Base-by-base conservation (phyloP, 345 rosid species). In the Physaria fendleri region DNA sequence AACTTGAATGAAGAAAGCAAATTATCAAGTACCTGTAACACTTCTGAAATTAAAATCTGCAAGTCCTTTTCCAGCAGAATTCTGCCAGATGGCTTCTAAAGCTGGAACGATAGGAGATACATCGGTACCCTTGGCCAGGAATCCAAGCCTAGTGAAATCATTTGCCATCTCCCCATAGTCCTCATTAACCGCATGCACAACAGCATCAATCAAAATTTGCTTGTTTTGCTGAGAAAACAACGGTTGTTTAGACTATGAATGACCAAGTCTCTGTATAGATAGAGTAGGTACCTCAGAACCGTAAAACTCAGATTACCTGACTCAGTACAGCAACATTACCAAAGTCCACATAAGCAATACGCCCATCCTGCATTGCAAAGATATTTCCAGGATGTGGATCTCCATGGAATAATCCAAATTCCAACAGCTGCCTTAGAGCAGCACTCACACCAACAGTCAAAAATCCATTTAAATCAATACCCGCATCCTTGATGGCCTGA, bases 301-400 rank as follows among this genome's bases (percentile, higher is more conserved):
- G 28, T 61, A 20, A 41, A 32, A 23, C 35, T 62, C 52, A 56
- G 11, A 54, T 68, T 71, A 92, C 98, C 89, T 92, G 88, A 82
- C 98, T 92, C 56, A 92, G 95, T 35, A 81, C 96, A 55, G 98
- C 98, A 75, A 92, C 98, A 64, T 92, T 88, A 65, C 98, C 98
- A 69, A 88, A 92, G 84, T 92, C 98, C 64, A 92, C 98, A 73
- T 85, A 92, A 43, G 96, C 98, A 66, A 92, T 85, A 50, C 96
- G 92, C 23, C 98, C 98, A 79, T 92, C 98, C 1, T 77, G 93
- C 95, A 92, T 85, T 18, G 98, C 98, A 66, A 92, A 92, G 29
- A 92, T 84, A 69, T 92, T 92, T 70, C 98, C 98, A 81, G 98
- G 98, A 73, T 92, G 98, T 25, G 98, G 98, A 79, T 92, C 98